Evolutionary conservation across 164 flowering plant species (phyloP), one percentile per base, ranked within the genome.

Genomic region (Protea cynaroides): DNA sequence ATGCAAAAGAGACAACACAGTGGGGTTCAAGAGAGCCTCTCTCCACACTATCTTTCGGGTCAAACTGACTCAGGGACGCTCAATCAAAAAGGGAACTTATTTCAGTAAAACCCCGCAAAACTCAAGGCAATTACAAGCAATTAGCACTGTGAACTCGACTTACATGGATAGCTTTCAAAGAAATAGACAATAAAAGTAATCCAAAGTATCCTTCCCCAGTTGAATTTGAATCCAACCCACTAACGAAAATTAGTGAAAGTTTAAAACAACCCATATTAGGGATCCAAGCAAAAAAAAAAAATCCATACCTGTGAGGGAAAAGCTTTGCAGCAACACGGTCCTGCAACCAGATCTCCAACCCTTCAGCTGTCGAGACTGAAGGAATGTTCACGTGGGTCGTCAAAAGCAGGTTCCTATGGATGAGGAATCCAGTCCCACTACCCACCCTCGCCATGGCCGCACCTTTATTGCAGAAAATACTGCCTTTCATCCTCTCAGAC

Each of bases 381-480:
- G 97, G 96, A 22, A 94, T 82, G 51, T 82, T 87, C 24, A 61
- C 83, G 59, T 94, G 98, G 0, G 98, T 83, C 10, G 98, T 90
- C 59, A 93, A 76, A 3, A 94, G 84, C 7, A 94, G 82, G 67
- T 82, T 86, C 63, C 90, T 80, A 73, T 87, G 94, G 67, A 90
- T 86, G 47, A 90, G 56, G 72, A 94, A 94, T 0, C 95, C 96
- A 29, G 87, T 86, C 13, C 75, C 77, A 13, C 58, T 71, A 57
- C 75, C 68, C 40, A 94, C 76, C 36, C 75, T 72, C 24, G 81
- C 95, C 87, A 87, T 79, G 5, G 97, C 88, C 5, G 87, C 72
- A 60, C 71, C 82, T 70, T 87, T 90, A 62, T 81, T 74, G 59
- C 87, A 71, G 56, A 81, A 90, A 65, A 94, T 84, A 65, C 80